Conservation (phyloP, 2,329 filamentous ascomycete genomes). For the Davidsoniella australis region DNA sequence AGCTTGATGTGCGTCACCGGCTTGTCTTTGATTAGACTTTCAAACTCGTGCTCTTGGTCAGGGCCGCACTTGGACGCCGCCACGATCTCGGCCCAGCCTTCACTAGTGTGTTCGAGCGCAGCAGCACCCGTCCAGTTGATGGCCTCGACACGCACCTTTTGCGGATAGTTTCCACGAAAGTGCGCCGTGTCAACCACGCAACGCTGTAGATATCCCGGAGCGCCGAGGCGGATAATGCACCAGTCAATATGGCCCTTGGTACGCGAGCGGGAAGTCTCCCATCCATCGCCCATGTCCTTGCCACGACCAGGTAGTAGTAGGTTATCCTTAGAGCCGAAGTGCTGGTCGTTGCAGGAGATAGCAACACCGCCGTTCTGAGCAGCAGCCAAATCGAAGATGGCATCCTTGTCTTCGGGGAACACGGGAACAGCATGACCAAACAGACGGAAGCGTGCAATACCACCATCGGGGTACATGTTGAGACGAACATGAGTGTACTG, state of each 20-base stretch:
- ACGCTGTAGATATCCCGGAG: slow-evolving; percentile 44
- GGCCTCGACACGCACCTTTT: slow-evolving; percentile 52
- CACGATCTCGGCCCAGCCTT: slow-evolving; percentile 50
- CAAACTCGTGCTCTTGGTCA: slow-evolving; percentile 55
- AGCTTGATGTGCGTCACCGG: slow-evolving; percentile 72
- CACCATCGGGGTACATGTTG: slow-evolving; percentile 75
- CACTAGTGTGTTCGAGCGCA: slow-evolving; percentile 38
- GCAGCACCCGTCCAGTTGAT: slow-evolving; percentile 36
- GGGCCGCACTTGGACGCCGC: slow-evolving; percentile 51
- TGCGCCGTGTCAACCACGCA: slow-evolving; percentile 66
- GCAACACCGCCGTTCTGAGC: slow-evolving; percentile 66
- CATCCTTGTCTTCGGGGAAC: slow-evolving; percentile 47
- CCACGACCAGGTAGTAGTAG: slow-evolving; percentile 62
- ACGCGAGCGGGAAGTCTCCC: slow-evolving; percentile 66
- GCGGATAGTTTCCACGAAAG: slow-evolving; percentile 71
- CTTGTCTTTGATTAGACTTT: slow-evolving; percentile 35
- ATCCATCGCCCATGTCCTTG: slow-evolving; percentile 75
- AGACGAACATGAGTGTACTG: slow-evolving; percentile 65
- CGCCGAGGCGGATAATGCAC: slow-evolving; percentile 60
- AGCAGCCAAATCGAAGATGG: slow-evolving; percentile 58
- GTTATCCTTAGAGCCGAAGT: slow-evolving; percentile 70
- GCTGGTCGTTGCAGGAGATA: slow-evolving; percentile 62
- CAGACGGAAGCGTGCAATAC: slow-evolving; percentile 63
- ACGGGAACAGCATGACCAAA: slow-evolving; percentile 63
- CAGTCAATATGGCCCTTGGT: slow-evolving; percentile 60